Evolutionary conservation across 2,329 filamentous ascomycete species (phyloP), one percentile per base, ranked within the genome.

Genomic region (Paecilomyces dactylethromorphus): DNA sequence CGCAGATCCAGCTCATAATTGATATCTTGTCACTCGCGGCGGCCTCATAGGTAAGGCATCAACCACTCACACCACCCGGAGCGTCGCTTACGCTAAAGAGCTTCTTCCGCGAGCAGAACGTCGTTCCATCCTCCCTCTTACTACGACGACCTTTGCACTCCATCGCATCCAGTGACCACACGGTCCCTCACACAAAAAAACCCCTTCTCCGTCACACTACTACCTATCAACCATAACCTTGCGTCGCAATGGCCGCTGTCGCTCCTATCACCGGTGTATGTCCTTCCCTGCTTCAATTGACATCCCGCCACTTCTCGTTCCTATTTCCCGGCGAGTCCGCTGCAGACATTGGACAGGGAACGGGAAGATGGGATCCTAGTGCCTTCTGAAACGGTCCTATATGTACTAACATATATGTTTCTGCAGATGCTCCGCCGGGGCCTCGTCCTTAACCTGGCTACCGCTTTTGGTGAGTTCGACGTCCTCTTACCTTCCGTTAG

Each of bases 401-500:
- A 18, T 45, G 10, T 45, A 11, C 26, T 39, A 18, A 35, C 32
- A 11, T 45, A 32, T 12, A 54, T 49, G 33, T 32, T 61, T 58
- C 32, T 59, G 33, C 69, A 87, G 85, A 87, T 87, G 82, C 83
- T 88, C 77, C 83, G 84, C 74, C 81, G 83, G 73, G 80, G 80
- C 71, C 78, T 88, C 60, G 85, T 89, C 67, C 79, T 88, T 67
- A 85, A 89, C 75, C 78, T 89, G 68, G 84, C 83, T 69, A 84
- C 87, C 71, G 83, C 84, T 65, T 77, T 86, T 69, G 86, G 86
- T 87, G 79, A 75, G 84, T 80, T 57, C 11, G 11, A 29, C 24
- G 56, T 51, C 29, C 33, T 57, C 35, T 24, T 57, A 18, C 45
- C 15, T 55, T 54, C 35, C 53, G 56, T 54, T 31, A 3, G 39